Base-by-base conservation (phyloP, 2,329 filamentous ascomycete genomes). In the Colletotrichum sp. region DNA sequence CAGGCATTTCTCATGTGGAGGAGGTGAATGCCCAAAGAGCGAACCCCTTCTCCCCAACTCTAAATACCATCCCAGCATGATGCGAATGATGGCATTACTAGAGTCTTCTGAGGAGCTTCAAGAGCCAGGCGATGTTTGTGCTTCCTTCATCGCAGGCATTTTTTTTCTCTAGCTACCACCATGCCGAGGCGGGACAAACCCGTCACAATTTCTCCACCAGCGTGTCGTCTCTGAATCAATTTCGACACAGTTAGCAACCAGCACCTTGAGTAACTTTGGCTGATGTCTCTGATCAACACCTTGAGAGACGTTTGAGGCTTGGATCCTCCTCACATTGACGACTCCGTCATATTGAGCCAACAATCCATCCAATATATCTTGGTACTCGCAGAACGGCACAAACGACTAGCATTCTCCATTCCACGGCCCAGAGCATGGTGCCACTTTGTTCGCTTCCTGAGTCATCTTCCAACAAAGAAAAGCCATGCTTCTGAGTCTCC, bases 1-100 rank as follows among this genome's bases (percentile, higher is more conserved):
- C 59, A 57, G 70, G 16, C 70, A 28, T 67, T 72, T 25, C 9
- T 60, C 57, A 32, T 61, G n/a, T 66, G 44, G 44, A 52, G 44
- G 44, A 68, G 84, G 25, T 59, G 55, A 59, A 28, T 59, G 27
- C 55, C 25, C 27, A 59, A 30, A 27, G 55, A 59, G 27, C 27
- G 55, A 27, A 16, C 15, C 25, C 22, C 25, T 52, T 52, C n/a
- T 22, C n/a, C 44, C 44, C 44, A 52, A 52, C 44, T 52, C 44
- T 52, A 52, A 52, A 52, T 52, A n/a, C 44, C 44, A 52, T 52
- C 44, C 22, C 11, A 22, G 44, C 6, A 22, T 22, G n/a, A 52
- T 52, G 44, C 44, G n/a, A 13, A 52, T 52, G 44, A 52, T 6
- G 22, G 44, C n/a, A 22, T 22, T 22, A 22, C 11, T 48, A 48